Percentiles rank a stretch among this genome's conserved stretches.
These are phyloP conservation scores for Cyclotella distinguenda DNA, from an alignment of 108 stramenopile species.

Conservation along the genomic window DNA sequence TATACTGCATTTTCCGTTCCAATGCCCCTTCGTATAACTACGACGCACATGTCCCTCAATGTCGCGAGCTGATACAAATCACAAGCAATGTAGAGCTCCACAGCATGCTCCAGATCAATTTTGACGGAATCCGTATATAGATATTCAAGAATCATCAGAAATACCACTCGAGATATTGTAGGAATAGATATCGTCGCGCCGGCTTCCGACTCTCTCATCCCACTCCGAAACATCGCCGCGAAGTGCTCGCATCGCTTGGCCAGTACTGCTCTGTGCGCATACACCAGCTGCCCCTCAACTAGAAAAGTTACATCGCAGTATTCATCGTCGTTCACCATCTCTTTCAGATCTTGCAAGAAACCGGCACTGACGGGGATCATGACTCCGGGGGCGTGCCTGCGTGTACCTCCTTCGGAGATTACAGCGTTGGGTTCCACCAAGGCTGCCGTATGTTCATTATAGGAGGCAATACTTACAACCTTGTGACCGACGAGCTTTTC, in stretches of 20 bases:
- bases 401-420: constrained; percentile 53
- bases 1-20: constrained; percentile 80
- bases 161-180: constrained; percentile 72
- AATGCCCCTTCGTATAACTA: constrained; percentile 84
- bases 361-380: constrained; percentile 73
- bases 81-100: constrained; percentile 90
- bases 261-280: constrained; percentile 89
- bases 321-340: constrained; percentile 87
- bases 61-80: constrained; percentile 93
- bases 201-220: constrained; percentile 85
- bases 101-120: constrained; percentile 83
- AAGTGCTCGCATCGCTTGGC: constrained; percentile 93
- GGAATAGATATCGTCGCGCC: constrained; percentile 64
- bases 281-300: constrained; percentile 84
- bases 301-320: constrained; percentile 93
- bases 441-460: constrained; percentile 97
- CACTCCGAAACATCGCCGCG: constrained; percentile 94
- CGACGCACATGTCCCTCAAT: constrained; percentile 90
- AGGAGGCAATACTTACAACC: constrained; percentile 92
- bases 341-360: constrained; percentile 79
- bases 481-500: constrained; percentile 86
- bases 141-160: constrained; percentile 90
- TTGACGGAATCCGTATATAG: constrained; percentile 94
- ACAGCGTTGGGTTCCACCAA: constrained; percentile 74
- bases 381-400: constrained; percentile 44